Evolutionary conservation across 2,329 filamentous ascomycete genomes (phyloP).

Genomic region (Lachnellula occidentalis): DNA sequence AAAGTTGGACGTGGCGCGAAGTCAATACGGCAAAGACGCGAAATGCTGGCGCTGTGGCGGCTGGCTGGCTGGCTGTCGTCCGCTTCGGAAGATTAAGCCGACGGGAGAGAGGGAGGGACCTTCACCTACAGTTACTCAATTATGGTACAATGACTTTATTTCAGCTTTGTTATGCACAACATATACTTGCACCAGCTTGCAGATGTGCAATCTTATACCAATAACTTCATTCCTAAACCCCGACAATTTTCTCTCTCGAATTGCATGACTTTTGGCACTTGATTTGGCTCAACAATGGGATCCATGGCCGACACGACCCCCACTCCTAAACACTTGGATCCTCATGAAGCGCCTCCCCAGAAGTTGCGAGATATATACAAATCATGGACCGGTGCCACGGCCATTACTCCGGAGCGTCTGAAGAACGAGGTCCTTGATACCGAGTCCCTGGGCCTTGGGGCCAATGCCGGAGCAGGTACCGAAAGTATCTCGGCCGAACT

Average conservation of each 20-base stretch:
- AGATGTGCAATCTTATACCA: too few relatives aligned
- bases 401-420: slow-evolving; percentile 35
- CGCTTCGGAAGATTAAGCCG: not conserved
- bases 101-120: too few relatives aligned
- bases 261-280: not conserved
- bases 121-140: too few relatives aligned
- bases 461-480: not conserved
- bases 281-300: not conserved
- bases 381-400: slow-evolving; percentile 30
- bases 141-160: too few relatives aligned
- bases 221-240: too few relatives aligned
- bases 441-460: not conserved
- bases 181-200: too few relatives aligned
- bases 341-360: slow-evolving; percentile 72
- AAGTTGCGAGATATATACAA: slow-evolving; percentile 70
- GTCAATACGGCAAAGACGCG: slow-evolving; percentile 13
- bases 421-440: slow-evolving; percentile 23
- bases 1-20: slow-evolving; percentile 12
- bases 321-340: slow-evolving; percentile 47
- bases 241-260: not conserved
- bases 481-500: not conserved
- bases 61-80: too few relatives aligned
- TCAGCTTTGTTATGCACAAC: too few relatives aligned
- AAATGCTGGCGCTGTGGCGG: slow-evolving; percentile 8
- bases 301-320: not conserved